Evolutionary conservation across 2,329 filamentous ascomycete species (phyloP).

Genomic region (Fusarium coicis): DNA sequence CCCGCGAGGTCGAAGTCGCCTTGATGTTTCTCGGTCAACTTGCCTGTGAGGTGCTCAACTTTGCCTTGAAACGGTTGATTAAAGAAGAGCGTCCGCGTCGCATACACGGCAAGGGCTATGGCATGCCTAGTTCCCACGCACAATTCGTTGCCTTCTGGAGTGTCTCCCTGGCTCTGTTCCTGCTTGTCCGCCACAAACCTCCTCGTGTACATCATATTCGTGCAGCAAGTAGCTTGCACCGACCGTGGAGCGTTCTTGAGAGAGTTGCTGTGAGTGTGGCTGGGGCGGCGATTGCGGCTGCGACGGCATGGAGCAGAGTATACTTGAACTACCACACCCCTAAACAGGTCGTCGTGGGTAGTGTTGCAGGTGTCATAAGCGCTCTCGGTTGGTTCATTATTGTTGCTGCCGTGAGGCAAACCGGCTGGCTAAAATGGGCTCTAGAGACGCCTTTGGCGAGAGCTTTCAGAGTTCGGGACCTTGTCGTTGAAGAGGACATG

Average conservation of each 20-base stretch:
- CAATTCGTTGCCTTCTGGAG: conserved; percentile 96
- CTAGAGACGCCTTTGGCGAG: conserved; percentile 73
- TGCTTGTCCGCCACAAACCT: conserved; percentile 81
- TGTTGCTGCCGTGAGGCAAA: conserved; percentile 72
- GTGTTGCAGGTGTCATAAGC: conserved; percentile 74
- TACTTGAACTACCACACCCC: conserved; percentile 95
- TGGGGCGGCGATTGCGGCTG: conserved; percentile 69
- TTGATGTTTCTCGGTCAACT: conserved; percentile 94
- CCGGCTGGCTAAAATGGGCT: conserved; percentile 77
- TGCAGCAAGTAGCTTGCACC: conserved; percentile 22
- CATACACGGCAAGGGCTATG: conserved; percentile 92
- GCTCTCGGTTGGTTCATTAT: conserved; percentile 82
- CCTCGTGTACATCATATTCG: conserved; percentile 45
- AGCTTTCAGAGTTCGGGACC: conserved; percentile 79
- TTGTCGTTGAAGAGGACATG: conserved; percentile 88
- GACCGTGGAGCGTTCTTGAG: conserved; percentile 70
- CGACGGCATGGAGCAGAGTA: conserved; percentile 83
- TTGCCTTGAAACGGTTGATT: conserved; percentile 86
- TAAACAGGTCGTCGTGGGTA: conserved; percentile 86
- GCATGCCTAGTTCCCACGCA: conserved; percentile 94
- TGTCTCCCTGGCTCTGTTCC: conserved; percentile 83
- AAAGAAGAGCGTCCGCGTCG: conserved; percentile 89
- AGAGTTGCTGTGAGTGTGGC: conserved; percentile 65
- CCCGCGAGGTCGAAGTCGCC: conserved; percentile 87
- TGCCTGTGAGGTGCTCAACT: conserved; percentile 91